These are phyloP conservation scores for Nemania diffusa DNA, from an alignment of 2,329 filamentous ascomycete genomes.

Conservation along the genomic window DNA sequence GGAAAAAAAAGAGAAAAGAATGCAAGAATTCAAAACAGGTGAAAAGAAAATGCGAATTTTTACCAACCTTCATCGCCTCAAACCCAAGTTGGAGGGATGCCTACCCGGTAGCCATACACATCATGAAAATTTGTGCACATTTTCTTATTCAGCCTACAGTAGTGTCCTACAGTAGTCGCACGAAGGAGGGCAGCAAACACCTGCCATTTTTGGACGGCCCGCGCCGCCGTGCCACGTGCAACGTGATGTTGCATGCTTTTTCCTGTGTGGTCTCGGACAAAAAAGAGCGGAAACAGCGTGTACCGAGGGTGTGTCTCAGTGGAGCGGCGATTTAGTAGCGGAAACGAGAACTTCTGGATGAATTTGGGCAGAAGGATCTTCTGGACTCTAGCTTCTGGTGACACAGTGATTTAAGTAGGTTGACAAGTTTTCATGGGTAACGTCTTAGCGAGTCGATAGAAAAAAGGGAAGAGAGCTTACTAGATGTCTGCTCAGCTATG, in stretches of 20 bases:
- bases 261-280: background rate
- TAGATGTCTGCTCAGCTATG: background rate
- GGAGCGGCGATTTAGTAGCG: background rate
- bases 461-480: background rate
- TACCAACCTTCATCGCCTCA: background rate
- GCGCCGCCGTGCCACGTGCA: conserved; percentile 25
- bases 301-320: conserved; percentile 15
- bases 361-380: background rate
- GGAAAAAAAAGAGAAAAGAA: background rate
- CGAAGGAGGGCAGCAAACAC: background rate
- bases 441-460: background rate
- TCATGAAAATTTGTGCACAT: background rate
- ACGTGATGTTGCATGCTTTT: background rate
- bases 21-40: background rate
- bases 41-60: background rate
- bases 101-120: background rate
- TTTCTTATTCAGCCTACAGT: background rate
- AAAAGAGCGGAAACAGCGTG: background rate
- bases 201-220: conserved; percentile 21
- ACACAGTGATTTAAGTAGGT: background rate
- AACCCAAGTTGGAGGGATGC: background rate
- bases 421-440: background rate
- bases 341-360: conserved; percentile 3
- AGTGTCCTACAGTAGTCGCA: background rate
- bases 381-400: background rate